Conservation (phyloP, 2,329 filamentous ascomycete genomes). For the Lasiodiplodia citricola region DNA sequence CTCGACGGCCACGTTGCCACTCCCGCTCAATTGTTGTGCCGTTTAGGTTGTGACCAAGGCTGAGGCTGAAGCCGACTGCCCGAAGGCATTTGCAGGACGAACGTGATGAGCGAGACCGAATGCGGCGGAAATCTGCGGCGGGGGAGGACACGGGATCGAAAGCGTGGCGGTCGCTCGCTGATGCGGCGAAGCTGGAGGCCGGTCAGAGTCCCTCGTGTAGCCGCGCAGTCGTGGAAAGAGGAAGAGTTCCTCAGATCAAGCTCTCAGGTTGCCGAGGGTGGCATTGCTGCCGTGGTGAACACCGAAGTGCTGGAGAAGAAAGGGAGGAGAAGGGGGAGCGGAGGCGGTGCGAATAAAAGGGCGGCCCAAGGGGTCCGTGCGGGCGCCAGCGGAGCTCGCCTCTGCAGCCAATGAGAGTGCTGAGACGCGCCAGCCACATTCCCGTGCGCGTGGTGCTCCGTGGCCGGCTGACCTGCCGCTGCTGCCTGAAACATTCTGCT, state of each 20-base stretch:
- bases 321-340: background rate
- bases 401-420: background rate
- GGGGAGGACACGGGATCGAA: background rate
- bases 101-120: background rate
- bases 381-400: background rate
- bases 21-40: background rate
- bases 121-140: background rate
- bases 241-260: background rate
- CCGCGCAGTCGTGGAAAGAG: background rate
- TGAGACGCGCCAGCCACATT: background rate
- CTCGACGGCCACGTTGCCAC: background rate
- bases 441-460: conserved; percentile 1
- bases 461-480: background rate
- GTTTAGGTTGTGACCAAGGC: background rate
- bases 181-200: background rate
- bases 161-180: background rate
- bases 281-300: conserved; percentile 14
- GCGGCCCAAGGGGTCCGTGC: background rate
- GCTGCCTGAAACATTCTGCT: background rate
- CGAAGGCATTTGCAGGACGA: background rate
- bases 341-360: background rate
- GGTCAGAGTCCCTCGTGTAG: background rate
- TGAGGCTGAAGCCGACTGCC: background rate
- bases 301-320: background rate
- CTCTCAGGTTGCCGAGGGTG: background rate